phyloP scores from a whole-genome alignment of 441 rosid species.

The Brassica hybrid region DNA sequence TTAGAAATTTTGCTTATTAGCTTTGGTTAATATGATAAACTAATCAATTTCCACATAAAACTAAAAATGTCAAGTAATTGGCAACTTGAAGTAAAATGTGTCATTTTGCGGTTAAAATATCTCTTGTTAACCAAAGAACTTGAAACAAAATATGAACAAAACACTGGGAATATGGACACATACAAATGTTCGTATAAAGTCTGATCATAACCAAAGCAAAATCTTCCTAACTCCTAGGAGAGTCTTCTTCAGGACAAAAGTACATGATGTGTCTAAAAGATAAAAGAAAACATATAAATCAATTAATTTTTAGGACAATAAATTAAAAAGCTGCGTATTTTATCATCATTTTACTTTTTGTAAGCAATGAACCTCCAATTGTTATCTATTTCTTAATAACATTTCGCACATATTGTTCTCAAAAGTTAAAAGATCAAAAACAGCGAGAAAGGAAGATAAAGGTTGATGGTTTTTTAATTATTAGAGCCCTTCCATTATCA shows the following conservation, averaged over 20 bases:
- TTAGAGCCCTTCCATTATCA: not conserved
- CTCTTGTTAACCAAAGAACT: not conserved
- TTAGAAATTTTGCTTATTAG: not conserved
- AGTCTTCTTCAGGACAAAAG: constrained; percentile 40
- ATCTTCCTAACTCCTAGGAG: constrained; percentile 38
- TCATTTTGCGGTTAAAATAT: not conserved
- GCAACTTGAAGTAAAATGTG: not conserved
- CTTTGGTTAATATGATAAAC: not conserved
- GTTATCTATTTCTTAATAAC: not conserved
- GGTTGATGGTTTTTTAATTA: constrained; percentile 25
- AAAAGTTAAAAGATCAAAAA: constrained; percentile 6
- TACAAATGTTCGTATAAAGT: constrained; percentile 15
- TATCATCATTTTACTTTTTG: constrained; percentile 35
- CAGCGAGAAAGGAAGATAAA: constrained; percentile 16
- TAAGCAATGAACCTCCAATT: constrained; percentile 19
- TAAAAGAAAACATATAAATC: constrained; percentile 15
- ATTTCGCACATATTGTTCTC: constrained; percentile 16
- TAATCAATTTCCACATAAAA: not conserved
- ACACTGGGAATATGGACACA: not conserved
- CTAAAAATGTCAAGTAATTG: not conserved
- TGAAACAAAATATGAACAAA: constrained; percentile 5
- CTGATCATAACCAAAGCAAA: constrained; percentile 28
- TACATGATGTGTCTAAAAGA: constrained; percentile 10
- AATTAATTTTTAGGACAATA: constrained; percentile 19
- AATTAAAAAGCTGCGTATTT: constrained; percentile 25